Percentiles rank a stretch among this genome's conserved stretches.
Evolutionary conservation across 1,139 yeast species (phyloP).

Genomic region (Saccharomycopsis hybrid): DNA sequence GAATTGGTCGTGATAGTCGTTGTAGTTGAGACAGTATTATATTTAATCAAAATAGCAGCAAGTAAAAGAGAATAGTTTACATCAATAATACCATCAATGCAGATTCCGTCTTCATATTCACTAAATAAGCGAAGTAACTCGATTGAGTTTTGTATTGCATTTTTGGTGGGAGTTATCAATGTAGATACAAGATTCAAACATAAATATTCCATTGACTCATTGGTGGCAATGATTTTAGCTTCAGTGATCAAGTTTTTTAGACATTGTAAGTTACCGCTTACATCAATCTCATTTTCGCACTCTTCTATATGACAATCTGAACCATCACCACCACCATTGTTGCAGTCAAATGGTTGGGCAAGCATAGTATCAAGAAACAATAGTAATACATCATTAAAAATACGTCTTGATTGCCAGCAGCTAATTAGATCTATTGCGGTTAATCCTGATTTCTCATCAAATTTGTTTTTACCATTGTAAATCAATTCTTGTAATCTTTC

Average conservation of each 20-base stretch:
- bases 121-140: not conserved
- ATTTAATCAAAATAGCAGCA: not conserved
- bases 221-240: not conserved
- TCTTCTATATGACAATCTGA: too few species aligned
- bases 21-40: too few species aligned
- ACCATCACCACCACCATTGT: too few species aligned
- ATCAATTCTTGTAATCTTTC: too few species aligned
- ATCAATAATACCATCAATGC: too few species aligned
- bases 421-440: conserved; percentile 7
- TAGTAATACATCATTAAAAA: not conserved
- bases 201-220: not conserved
- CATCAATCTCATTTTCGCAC: too few species aligned
- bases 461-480: too few species aligned
- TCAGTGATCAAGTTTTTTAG: too few species aligned
- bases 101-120: too few species aligned
- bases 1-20: not conserved
- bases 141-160: not conserved
- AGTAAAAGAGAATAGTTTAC: conserved; percentile 6
- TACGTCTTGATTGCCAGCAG: conserved; percentile 7
- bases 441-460: too few species aligned
- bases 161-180: not conserved
- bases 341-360: not conserved
- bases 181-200: not conserved
- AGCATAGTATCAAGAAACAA: not conserved
- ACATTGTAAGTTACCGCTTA: too few species aligned